Evolutionary conservation across 2,329 filamentous ascomycete genomes (phyloP).

Genomic region (Mollisiaceae sp.): DNA sequence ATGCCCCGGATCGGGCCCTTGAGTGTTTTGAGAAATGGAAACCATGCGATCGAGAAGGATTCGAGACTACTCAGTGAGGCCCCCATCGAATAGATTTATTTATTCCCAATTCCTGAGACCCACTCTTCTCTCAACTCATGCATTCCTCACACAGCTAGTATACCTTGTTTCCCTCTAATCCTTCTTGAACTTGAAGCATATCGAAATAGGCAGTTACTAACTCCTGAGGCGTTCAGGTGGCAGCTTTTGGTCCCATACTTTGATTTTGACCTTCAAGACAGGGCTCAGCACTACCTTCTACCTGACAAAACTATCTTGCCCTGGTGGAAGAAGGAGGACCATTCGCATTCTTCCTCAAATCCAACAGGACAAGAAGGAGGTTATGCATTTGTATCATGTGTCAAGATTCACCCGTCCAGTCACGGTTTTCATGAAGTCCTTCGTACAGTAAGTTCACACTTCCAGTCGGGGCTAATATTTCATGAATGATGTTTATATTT

Average conservation of each 20-base stretch:
- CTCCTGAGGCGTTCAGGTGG: background rate
- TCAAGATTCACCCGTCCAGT: background rate
- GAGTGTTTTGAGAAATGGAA: background rate
- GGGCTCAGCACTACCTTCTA: background rate
- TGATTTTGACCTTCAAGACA: background rate
- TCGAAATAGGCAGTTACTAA: too few species aligned
- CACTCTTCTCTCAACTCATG: too few species aligned
- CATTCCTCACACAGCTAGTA: too few species aligned
- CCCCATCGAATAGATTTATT: too few species aligned
- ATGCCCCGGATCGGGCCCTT: background rate
- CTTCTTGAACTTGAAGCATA: too few species aligned
- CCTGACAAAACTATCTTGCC: background rate
- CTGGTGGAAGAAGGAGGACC: background rate
- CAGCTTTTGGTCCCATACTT: background rate
- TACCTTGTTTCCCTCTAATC: too few species aligned
- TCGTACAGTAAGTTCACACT: background rate
- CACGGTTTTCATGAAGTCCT: background rate
- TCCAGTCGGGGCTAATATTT: background rate
- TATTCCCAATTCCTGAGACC: too few species aligned
- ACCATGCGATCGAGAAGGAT: background rate
- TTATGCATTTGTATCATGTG: background rate
- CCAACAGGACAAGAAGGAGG: background rate
- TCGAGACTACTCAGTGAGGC: background rate
- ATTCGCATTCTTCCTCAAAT: background rate
- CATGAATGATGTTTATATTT: background rate